Conservation (phyloP, 306 rosid genomes). For the Sicyos baderoa region DNA sequence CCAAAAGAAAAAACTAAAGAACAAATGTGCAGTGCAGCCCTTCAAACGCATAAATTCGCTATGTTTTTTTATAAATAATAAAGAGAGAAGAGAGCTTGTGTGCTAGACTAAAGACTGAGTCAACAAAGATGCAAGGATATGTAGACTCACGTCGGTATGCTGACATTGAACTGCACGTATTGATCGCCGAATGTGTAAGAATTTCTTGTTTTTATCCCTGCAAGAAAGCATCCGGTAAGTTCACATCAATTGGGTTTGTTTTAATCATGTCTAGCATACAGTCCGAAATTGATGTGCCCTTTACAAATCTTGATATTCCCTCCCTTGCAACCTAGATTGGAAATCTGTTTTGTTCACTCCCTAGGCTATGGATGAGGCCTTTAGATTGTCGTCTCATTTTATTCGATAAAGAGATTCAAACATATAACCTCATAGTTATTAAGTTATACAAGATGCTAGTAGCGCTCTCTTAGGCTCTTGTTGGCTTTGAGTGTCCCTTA, state of each 20-base stretch:
- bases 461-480: too few species aligned
- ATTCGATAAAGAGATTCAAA: too few species aligned
- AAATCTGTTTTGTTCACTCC: not conserved
- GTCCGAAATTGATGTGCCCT: not conserved
- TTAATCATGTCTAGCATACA: not conserved
- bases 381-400: too few species aligned
- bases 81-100: not conserved
- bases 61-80: not conserved
- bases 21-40: not conserved
- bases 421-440: too few species aligned
- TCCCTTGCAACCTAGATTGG: not conserved
- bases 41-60: not conserved
- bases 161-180: conserved; percentile 73
- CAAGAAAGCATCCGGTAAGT: not conserved
- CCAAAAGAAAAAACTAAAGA: not conserved
- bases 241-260: not conserved
- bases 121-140: not conserved
- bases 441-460: too few species aligned
- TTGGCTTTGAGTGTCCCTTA: not conserved
- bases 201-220: conserved; percentile 66
- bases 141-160: conserved; percentile 58
- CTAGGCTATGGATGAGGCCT: too few species aligned
- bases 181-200: conserved; percentile 72
- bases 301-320: not conserved
- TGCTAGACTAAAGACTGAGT: not conserved